Conservation (phyloP, 768 basidiomycete species). For the Auriscalpium vulgare region DNA sequence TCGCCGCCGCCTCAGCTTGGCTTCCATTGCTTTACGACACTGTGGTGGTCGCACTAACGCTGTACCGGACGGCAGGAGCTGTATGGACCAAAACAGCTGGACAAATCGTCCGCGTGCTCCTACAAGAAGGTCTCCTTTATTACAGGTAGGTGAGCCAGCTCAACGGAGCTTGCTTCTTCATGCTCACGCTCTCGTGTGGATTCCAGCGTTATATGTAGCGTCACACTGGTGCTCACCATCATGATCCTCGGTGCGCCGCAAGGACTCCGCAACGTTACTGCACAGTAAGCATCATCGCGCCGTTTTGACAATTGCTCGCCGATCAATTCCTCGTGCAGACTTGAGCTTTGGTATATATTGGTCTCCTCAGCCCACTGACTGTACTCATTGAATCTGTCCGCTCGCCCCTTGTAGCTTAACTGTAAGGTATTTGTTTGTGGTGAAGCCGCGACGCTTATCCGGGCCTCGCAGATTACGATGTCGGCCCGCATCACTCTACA, state of each 20-base stretch:
- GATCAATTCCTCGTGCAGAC: neutral
- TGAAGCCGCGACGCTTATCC: neutral
- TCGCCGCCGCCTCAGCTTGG: constrained; percentile 32
- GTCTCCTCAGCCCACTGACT: neutral
- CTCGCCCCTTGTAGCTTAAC: neutral
- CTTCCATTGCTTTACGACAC: constrained; percentile 35
- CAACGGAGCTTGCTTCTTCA: too few relatives aligned
- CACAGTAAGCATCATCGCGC: constrained; percentile 22
- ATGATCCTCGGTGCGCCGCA: constrained; percentile 27
- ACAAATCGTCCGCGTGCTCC: constrained; percentile 2
- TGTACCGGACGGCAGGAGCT: constrained; percentile 21
- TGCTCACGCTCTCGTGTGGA: too few relatives aligned
- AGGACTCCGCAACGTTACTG: constrained; percentile 29
- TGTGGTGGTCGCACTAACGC: constrained; percentile 25
- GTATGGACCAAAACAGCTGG: neutral
- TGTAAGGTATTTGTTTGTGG: neutral
- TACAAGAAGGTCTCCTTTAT: constrained; percentile 7
- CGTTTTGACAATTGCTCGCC: neutral
- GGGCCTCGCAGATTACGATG: constrained; percentile 44
- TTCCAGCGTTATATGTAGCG: constrained; percentile 28
- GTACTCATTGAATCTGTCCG: neutral
- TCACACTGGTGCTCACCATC: constrained; percentile 30
- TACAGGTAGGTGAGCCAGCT: constrained; percentile 1
- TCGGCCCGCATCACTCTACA: constrained; percentile 64
- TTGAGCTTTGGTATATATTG: constrained; percentile 4